These are phyloP conservation scores for Fomitiporia mediterranea DNA, from an alignment of 1,284 basidiomycete genomes.

Conservation along the genomic window DNA sequence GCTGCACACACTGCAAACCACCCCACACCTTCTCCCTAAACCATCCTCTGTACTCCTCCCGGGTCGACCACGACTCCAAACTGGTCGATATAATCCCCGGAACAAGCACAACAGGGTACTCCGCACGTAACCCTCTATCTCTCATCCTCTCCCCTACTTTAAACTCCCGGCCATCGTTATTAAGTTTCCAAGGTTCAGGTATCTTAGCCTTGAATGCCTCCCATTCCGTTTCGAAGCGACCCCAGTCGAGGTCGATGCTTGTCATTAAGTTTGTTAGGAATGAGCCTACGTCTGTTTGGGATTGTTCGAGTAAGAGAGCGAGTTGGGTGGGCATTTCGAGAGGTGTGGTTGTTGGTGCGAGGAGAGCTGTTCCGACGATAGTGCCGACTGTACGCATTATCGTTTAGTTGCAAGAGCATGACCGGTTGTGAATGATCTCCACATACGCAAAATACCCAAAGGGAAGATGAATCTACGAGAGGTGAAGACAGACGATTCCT, in stretches of 20 bases:
- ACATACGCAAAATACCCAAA: conserved; percentile 43
- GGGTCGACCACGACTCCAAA: conserved; percentile 83
- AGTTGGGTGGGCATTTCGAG: conserved; percentile 35
- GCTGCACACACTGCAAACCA: conserved; percentile 40
- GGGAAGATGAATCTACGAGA: conserved; percentile 43
- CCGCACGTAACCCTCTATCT: conserved; percentile 61
- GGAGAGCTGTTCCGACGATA: conserved; percentile 54
- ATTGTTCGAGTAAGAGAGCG: conserved; percentile 37
- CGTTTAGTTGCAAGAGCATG: conserved; percentile 21
- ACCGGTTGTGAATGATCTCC: too few relatives aligned
- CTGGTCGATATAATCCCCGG: conserved; percentile 79
- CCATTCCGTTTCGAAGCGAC: conserved; percentile 67
- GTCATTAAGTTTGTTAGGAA: conserved; percentile 31
- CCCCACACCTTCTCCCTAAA: conserved; percentile 89
- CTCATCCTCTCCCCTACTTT: conserved; percentile 73
- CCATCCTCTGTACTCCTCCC: conserved; percentile 71
- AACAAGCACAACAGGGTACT: conserved; percentile 76
- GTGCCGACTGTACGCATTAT: conserved; percentile 49
- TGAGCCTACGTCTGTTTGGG: conserved; percentile 14
- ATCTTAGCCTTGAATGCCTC: conserved; percentile 55
- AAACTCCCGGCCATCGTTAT: conserved; percentile 80
- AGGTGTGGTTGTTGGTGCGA: conserved; percentile 36
- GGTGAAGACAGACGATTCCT: conserved; percentile 23
- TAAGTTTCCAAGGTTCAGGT: conserved; percentile 77
- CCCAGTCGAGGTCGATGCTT: conserved; percentile 53